phyloP scores from a whole-genome alignment of 208 protist species.

The Trypanosoma theileri region DNA sequence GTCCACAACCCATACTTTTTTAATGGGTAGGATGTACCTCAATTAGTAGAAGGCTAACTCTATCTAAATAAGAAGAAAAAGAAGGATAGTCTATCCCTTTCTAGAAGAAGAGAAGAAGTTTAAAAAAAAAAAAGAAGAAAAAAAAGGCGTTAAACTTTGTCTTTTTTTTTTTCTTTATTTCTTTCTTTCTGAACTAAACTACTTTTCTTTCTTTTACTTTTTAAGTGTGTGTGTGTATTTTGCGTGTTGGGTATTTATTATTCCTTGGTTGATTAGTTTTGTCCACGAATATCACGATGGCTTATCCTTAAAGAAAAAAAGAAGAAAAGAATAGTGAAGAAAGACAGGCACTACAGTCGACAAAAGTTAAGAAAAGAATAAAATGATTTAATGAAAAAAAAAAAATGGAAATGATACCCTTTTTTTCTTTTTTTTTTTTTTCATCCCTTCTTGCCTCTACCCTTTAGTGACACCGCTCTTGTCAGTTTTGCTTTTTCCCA shows the following conservation, averaged over 20 bases:
- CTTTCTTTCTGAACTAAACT: background rate
- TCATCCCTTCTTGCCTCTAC: background rate
- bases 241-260: background rate
- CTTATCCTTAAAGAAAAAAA: background rate
- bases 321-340: background rate
- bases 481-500: background rate
- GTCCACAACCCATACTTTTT: slow-evolving; percentile 11
- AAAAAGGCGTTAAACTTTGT: background rate
- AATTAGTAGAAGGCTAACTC: too few relatives aligned
- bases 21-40: too few relatives aligned
- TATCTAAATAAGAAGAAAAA: too few relatives aligned
- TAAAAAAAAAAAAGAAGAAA: background rate
- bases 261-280: background rate
- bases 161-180: background rate
- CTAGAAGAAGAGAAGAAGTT: background rate
- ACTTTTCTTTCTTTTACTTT: background rate
- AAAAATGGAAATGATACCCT: slow-evolving; percentile 16
- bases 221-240: slow-evolving; percentile 4
- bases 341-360: too few relatives aligned
- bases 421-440: slow-evolving; percentile 4
- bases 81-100: too few relatives aligned
- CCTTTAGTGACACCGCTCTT: background rate
- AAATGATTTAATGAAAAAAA: slow-evolving; percentile 20
- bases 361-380: too few relatives aligned
- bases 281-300: too few relatives aligned